phyloP scores from a whole-genome alignment of 2,329 filamentous ascomycete genomes.

The Cyphellophora attinorum region DNA sequence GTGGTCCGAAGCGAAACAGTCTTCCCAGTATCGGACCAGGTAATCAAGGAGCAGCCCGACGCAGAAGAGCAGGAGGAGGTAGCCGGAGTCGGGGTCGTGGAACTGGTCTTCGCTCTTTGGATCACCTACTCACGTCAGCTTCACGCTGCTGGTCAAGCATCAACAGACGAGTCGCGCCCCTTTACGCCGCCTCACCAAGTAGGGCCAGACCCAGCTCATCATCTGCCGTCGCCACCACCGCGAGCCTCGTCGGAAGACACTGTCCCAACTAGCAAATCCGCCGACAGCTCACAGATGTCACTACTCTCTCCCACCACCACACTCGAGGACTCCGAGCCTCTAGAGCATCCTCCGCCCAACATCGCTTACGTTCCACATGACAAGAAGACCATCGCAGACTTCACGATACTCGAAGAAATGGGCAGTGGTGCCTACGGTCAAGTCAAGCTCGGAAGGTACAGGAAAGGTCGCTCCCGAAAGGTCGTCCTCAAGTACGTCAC shows the following conservation, averaged over 20 bases:
- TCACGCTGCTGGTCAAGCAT: slow-evolving; percentile 60
- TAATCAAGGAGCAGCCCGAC: slow-evolving; percentile 55
- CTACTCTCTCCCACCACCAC: slow-evolving; percentile 37
- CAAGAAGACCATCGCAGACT: slow-evolving; percentile 85
- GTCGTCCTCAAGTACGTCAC: slow-evolving; percentile 97
- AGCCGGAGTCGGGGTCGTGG: slow-evolving; percentile 45
- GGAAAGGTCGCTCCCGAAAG: slow-evolving; percentile 49
- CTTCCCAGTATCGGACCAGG: slow-evolving; percentile 47
- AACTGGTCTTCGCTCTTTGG: slow-evolving; percentile 92
- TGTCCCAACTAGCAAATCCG: slow-evolving; percentile 17
- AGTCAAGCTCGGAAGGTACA: slow-evolving; percentile 84
- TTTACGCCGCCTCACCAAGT: slow-evolving; percentile 66
- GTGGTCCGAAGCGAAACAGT: slow-evolving; percentile 83
- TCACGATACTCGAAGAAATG: slow-evolving; percentile 93
- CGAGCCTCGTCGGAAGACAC: slow-evolving; percentile 18
- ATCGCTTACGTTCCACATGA: slow-evolving; percentile 22
- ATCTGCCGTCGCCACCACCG: slow-evolving; percentile 28
- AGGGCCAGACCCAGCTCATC: slow-evolving; percentile 70
- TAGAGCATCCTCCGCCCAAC: slow-evolving; percentile 23
- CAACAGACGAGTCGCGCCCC: slow-evolving; percentile 54
- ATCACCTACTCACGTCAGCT: slow-evolving; percentile 92
- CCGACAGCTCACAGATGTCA: slow-evolving; percentile 30
- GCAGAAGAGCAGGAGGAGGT: slow-evolving; percentile 41
- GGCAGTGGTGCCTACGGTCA: slow-evolving; percentile 96
- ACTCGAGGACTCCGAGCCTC: slow-evolving; percentile 34